Base-by-base conservation (phyloP, 2,329 filamentous ascomycete species). In the Stromatinia cepivora region DNA sequence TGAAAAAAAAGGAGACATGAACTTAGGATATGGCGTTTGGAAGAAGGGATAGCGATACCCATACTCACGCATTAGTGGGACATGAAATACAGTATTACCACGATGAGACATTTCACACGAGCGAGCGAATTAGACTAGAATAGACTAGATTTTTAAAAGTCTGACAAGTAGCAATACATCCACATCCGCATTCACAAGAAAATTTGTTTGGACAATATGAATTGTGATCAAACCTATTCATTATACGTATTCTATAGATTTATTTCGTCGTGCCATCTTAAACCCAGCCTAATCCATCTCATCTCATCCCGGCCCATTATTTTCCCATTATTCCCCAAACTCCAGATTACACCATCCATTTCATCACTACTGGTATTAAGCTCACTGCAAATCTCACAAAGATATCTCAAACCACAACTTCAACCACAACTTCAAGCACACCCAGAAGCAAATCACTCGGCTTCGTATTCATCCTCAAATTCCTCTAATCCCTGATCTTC, bases 401-500 rank as follows among this genome's bases (percentile, higher is more conserved):
- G 31, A 36, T 17, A 57, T 36, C 45, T 48, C 25, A 9, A 28
- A 28, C 13, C 5, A 5, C 15, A 9, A 25, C 28, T 62, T n/a
- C 59, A 25, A 10, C 22, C 39, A 2, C 11, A 11, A 22, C 28
- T 25, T 39, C n/a, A 39, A 61, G n/a, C 28, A n/a, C 7, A 3
- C 6, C 3, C n/a, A n/a, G 9, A 22, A 25, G 4, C 28, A 45
- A 7, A 57, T 66, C 28, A 66, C 34, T 66, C 48, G 0, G 34
- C 62, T 42, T 66, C 63, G n/a, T 48, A 46, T 22, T 63, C 61
- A 7, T 57, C 57, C 9, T 58, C 52, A 25, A 59, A 56, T 8
- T 66, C 57, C 46, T 63, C 58, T 9, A 63, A 28, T 8, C 48
- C 66, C 20, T 67, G 56, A 63, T 75, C 75, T 58, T 73, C 73